Base-by-base conservation (phyloP, 2,329 filamentous ascomycete species). In the Oidium heveae region DNA sequence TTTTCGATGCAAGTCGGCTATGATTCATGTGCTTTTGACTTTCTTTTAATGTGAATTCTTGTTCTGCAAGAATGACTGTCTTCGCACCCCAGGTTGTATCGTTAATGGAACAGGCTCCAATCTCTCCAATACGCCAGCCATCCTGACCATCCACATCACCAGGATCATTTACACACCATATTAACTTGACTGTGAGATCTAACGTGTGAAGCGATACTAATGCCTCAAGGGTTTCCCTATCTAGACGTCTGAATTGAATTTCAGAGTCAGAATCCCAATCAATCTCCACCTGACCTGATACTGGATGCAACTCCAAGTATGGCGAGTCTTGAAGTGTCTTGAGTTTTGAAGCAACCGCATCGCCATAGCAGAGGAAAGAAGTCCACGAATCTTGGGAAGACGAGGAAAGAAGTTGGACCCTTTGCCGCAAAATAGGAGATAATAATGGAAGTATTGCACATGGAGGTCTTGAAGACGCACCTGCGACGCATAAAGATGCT, bases 251-350 rank as follows among this genome's bases (percentile, higher is more conserved):
- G 67, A 80, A 89, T 54, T 74, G 72, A 32, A 73, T 71, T 56
- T 77, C 71, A 8, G 77, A 73, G 55, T 86, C 81, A 72, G 75
- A 73, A 54, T 86, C 80, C 65, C 66, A 73, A 61, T 78, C 74
- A 20, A 88, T 68, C 67, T 89, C 84, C 54, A 89, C 76, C 66
- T 88, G 84, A 54, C 84, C 84, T 2, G 82, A 86, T 4, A 82
- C 77, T 2, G 85, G 85, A 62, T 91, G 85, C n/a, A 83, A 82
- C 65, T 88, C 82, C 34, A 89, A 70, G 49, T 73, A 69, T 54
- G 83, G 76, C 55, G 74, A 73, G 60, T 74, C 73, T 34, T 79
- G 77, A 15, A 82, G 69, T 56, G 76, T 70, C n/a, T 74, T 71
- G 18, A 89, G 71, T 59, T 71, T 74, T 9, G 70, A 65, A 2